Base-by-base conservation (phyloP, 768 basidiomycete species). In the Podaxis sp. region DNA sequence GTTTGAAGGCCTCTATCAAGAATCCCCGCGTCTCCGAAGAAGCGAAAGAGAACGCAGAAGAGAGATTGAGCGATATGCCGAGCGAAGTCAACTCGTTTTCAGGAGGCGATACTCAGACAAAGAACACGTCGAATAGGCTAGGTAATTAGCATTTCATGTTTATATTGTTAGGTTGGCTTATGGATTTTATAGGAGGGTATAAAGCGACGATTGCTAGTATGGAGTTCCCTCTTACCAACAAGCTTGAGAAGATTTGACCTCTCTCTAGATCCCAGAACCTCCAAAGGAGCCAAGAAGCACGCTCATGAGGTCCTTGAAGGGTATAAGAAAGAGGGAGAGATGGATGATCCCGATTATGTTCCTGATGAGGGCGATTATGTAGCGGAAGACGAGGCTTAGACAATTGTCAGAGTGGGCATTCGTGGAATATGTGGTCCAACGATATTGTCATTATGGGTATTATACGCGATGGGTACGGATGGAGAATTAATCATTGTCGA, bases 1-100 rank as follows among this genome's bases (percentile, higher is more conserved):
- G 83, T 52, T 73, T 83, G 63, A 82, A 82, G 67, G 79, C 82
- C 12, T 74, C 82, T 22, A 75, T 83, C 13, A 71, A 74, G 65
- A 83, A 85, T 68, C 83, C 82, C 9, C 72, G 82, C 63, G 81
- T 83, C 36, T 83, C 82, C 2, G 72, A 74, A 1, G 76, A 76
- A 57, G 85, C 84, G 0, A 82, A 82, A 65, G 70, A 71, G 28
- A 33, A 33, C 8, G 84, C 83, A 1, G 68, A 65, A 44, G 74
- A 78, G 59, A 72, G 75, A 11, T 75, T 85, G 24, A 72, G 75
- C 48, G 64, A 74, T 17, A 74, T 82, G 75, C 74, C 72, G 22
- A 66, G 63, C 11, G 58, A 57, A 15, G 28, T 58, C 44, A 46
- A 44, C 67, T 69, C 2, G 64, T 51, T 33, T 69, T 69, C 7